Conservation (phyloP, 495 filamentous ascomycete species). For the Daldinia childiae region DNA sequence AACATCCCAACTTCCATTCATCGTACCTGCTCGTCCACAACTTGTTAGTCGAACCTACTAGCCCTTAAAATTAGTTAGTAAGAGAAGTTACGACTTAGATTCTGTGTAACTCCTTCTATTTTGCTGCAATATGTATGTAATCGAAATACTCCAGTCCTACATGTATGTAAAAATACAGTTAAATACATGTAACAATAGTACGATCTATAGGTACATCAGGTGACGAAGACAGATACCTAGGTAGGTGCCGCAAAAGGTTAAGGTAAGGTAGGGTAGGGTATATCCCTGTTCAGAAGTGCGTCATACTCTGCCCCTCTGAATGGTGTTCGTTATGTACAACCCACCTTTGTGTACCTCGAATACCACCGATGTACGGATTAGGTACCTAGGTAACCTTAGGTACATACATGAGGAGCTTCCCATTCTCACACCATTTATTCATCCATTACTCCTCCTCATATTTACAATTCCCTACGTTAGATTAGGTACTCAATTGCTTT, state of each 20-base stretch:
- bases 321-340: neutral
- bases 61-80: neutral
- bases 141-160: neutral
- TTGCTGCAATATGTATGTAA: neutral
- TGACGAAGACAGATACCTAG: conserved; percentile 23
- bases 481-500: neutral
- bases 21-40: conserved; percentile 8
- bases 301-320: conserved; percentile 41
- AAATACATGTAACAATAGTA: neutral
- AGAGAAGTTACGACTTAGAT: neutral
- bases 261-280: conserved; percentile 11
- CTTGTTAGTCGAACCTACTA: neutral
- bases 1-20: conserved; percentile 5
- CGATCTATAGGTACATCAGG: neutral
- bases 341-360: conserved; percentile 17
- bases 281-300: conserved; percentile 41
- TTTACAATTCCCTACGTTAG: neutral
- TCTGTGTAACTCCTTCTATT: neutral
- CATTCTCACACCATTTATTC: neutral
- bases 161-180: conserved; percentile 24
- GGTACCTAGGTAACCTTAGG: too few species aligned
- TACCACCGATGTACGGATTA: too few species aligned
- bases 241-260: conserved; percentile 26
- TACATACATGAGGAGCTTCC: conserved; percentile 1
- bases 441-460: neutral